Evolutionary conservation across 1,284 basidiomycete species (phyloP).

Genomic region (Cutaneotrichosporon arboriforme): DNA sequence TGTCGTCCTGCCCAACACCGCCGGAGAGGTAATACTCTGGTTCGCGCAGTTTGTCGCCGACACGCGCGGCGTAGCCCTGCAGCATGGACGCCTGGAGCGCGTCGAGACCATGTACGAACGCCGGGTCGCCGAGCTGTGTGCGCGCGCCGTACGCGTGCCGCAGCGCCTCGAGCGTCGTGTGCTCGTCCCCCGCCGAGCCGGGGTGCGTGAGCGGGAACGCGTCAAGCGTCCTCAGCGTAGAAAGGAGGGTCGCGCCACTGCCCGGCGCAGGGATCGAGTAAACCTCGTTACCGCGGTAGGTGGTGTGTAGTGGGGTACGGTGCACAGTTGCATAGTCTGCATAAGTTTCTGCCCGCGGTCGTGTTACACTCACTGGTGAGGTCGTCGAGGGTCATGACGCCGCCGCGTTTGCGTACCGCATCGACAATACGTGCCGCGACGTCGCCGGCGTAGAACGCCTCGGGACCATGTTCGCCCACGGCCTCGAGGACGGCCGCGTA

Average conservation of each 20-base stretch:
- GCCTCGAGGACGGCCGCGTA: conserved; percentile 32
- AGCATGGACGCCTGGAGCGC: conserved; percentile 27
- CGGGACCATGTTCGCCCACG: conserved; percentile 32
- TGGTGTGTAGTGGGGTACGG: conserved; percentile 23
- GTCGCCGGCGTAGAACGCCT: conserved; percentile 35
- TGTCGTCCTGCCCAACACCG: not conserved
- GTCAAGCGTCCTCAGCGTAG: conserved; percentile 31
- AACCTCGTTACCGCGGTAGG: conserved; percentile 30
- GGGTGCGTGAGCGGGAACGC: conserved; percentile 14
- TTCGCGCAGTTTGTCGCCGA: not conserved
- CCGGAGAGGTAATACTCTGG: conserved; percentile 6
- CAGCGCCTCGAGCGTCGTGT: conserved; percentile 32
- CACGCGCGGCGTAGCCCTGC: not conserved
- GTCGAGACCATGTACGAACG: conserved; percentile 26
- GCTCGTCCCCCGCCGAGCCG: conserved; percentile 23
- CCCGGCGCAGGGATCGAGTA: conserved; percentile 38
- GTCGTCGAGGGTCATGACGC: conserved; percentile 38
- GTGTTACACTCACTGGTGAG: conserved; percentile 16
- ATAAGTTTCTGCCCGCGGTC: not conserved
- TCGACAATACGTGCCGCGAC: conserved; percentile 31
- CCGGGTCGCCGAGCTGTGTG: conserved; percentile 38
- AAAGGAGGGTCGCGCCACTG: conserved; percentile 35
- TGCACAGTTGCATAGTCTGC: conserved; percentile 33
- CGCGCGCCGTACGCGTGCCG: conserved; percentile 39
- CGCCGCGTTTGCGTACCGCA: conserved; percentile 27